A percentile compares a stretch with the other conserved stretches of the same genome.
Conservation (phyloP, 2,329 filamentous ascomycete genomes). For the Xylaria multiplex region DNA sequence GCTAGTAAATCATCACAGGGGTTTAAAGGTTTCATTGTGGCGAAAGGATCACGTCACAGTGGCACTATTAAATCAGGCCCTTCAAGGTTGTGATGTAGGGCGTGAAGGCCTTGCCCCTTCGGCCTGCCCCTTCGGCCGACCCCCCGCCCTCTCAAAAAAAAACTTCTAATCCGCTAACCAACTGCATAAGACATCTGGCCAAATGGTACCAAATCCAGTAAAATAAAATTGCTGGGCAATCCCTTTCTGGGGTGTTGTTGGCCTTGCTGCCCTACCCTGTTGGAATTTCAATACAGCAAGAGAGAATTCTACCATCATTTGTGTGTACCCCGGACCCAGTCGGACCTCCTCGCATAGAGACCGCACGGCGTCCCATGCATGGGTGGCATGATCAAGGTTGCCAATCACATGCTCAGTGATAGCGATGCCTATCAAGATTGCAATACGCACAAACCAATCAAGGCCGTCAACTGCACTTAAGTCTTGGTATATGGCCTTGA, state of each 20-base stretch:
- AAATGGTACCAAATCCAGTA: not conserved
- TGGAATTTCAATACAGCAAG: not conserved
- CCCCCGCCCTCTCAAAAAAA: no score
- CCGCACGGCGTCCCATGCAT: slow-evolving; percentile 4
- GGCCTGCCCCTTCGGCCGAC: no score
- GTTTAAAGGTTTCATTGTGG: no score
- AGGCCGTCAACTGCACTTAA: not conserved
- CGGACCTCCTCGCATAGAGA: not conserved
- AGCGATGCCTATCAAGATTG: slow-evolving; percentile 5
- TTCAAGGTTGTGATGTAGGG: no score
- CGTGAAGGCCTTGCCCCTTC: no score
- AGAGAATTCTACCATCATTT: not conserved
- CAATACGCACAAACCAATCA: slow-evolving; percentile 1
- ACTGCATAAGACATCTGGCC: not conserved
- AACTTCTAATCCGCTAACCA: no score
- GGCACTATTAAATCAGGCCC: no score
- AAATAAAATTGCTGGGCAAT: not conserved
- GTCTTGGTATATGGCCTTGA: not conserved
- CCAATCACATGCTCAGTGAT: slow-evolving; percentile 12
- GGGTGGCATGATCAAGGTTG: not conserved
- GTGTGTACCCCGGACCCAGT: not conserved
- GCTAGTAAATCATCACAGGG: no score
- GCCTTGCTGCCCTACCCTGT: no score
- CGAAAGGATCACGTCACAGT: no score
- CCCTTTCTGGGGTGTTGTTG: not conserved